Conservation (phyloP, 371 early-diverging fungal genomes). For the Umbelopsis sp. region DNA sequence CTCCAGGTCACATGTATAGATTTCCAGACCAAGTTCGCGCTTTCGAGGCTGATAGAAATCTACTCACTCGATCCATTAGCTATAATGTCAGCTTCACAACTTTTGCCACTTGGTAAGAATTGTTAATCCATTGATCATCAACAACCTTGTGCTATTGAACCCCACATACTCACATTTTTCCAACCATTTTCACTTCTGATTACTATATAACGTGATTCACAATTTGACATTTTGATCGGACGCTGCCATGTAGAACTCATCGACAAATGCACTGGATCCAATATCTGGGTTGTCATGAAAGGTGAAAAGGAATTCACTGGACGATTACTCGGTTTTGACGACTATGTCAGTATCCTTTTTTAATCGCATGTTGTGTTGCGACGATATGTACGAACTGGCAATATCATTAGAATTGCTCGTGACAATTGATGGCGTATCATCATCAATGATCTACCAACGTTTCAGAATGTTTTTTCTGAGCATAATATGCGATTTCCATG, state of each 20-base stretch:
- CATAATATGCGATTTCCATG: not conserved
- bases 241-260: conserved; percentile 77
- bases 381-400: not conserved
- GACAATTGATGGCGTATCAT: too few relatives aligned
- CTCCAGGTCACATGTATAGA: not conserved
- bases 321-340: conserved; percentile 95
- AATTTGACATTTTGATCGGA: not conserved
- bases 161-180: not conserved
- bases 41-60: not conserved
- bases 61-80: too few relatives aligned
- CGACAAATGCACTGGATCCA: conserved; percentile 96
- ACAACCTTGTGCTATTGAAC: not conserved
- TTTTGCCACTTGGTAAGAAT: conserved; percentile 46
- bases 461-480: too few relatives aligned
- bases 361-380: conserved; percentile 18
- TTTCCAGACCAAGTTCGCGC: not conserved
- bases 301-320: conserved; percentile 95
- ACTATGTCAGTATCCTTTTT: conserved; percentile 88
- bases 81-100: conserved; percentile 44
- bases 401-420: not conserved
- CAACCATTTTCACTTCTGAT: not conserved
- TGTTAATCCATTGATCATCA: not conserved
- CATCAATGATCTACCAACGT: too few relatives aligned
- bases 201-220: not conserved
- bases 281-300: conserved; percentile 97